phyloP scores from a whole-genome alignment of 768 basidiomycete species.

The Collybia nuda region DNA sequence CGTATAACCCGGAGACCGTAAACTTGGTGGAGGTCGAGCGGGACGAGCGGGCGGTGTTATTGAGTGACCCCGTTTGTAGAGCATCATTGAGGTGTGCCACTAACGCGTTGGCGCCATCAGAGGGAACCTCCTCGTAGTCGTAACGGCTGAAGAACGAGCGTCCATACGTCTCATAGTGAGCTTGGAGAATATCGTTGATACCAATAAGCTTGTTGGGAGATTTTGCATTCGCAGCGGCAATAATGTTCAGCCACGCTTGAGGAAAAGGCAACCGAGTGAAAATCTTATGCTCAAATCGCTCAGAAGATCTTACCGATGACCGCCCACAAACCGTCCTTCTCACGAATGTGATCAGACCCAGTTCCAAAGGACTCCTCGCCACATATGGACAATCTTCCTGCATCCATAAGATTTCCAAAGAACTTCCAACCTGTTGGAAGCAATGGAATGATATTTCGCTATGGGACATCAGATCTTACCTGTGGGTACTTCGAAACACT shows the following conservation, averaged over 20 bases:
- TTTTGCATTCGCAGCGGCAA: slow-evolving; percentile 82
- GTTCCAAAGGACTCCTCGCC: slow-evolving; percentile 99
- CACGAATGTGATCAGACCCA: slow-evolving; percentile 99
- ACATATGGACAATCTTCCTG: slow-evolving; percentile 95
- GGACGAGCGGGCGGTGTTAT: slow-evolving; percentile 66
- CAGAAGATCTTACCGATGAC: slow-evolving; percentile 67
- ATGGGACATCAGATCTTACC: slow-evolving; percentile 45
- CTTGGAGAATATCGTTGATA: slow-evolving; percentile 87
- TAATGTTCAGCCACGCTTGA: slow-evolving; percentile 94
- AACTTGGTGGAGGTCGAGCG: slow-evolving; percentile 68
- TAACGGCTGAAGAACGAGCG: slow-evolving; percentile 99
- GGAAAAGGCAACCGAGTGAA: slow-evolving; percentile 1
- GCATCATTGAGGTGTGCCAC: slow-evolving; percentile 76
- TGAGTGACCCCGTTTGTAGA: slow-evolving; percentile 67
- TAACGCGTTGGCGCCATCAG: slow-evolving; percentile 85
- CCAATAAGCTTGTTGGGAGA: slow-evolving; percentile 77
- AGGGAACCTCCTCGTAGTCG: slow-evolving; percentile 97
- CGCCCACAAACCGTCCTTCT: slow-evolving; percentile 99
- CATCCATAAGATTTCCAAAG: slow-evolving; percentile 99
- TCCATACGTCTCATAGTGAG: slow-evolving; percentile 91
- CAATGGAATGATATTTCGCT: neutral
- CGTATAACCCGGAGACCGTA: slow-evolving; percentile 72
- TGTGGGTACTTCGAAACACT: slow-evolving; percentile 96
- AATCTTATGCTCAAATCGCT: slow-evolving; percentile 3
- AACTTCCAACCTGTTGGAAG: slow-evolving; percentile 88